Conservation (phyloP, 306 rosid species). For the Fragaria nilgerrensis region DNA sequence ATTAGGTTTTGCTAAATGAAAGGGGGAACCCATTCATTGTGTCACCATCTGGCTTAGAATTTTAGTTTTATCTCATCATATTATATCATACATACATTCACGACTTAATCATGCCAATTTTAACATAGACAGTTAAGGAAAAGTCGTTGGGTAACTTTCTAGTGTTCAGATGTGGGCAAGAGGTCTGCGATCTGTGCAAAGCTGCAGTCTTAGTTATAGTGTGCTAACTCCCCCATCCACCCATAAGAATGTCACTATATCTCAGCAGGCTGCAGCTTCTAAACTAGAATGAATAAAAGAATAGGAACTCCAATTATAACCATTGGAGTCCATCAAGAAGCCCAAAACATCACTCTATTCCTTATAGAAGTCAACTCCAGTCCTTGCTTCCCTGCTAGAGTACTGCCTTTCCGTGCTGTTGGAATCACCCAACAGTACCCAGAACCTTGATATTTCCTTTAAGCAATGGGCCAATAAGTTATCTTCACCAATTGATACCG, state of each 20-base stretch:
- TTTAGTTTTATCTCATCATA: background rate
- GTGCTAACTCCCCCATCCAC: background rate
- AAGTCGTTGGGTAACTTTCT: background rate
- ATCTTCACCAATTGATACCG: background rate
- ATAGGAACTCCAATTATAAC: background rate
- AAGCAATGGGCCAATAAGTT: background rate
- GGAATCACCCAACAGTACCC: background rate
- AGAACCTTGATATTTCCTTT: background rate
- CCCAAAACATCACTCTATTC: background rate
- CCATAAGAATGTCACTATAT: background rate
- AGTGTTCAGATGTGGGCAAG: background rate
- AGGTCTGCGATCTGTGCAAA: background rate
- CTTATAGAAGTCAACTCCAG: background rate
- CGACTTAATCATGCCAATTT: background rate
- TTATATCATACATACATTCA: background rate
- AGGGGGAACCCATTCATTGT: background rate
- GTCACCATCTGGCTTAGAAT: background rate
- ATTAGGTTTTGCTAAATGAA: background rate
- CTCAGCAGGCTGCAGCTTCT: background rate
- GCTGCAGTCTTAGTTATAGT: background rate
- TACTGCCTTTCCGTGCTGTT: background rate
- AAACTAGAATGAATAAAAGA: background rate
- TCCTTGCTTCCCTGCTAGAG: background rate
- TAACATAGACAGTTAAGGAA: background rate
- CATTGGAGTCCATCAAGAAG: background rate